Base-by-base conservation (phyloP, 2,329 filamentous ascomycete genomes). In the Penicillium sp. region DNA sequence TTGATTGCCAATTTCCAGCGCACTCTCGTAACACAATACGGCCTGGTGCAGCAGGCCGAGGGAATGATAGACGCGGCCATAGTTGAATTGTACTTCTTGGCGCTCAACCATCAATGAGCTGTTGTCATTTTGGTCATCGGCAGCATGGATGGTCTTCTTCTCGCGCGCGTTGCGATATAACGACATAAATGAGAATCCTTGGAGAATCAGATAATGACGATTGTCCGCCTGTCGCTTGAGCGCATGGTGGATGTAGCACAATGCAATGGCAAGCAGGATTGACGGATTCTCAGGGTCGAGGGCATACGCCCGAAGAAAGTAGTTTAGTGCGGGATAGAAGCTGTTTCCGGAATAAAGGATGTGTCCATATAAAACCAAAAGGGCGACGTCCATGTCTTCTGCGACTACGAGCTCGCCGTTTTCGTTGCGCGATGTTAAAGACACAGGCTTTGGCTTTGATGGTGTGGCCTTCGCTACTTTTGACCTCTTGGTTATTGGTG, bases 191-290 rank as follows among this genome's bases (percentile, higher is more conserved):
- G 86, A 79, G 51, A 97, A 81, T 0, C 91, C 94, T 70, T 97
- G 92, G 61, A 90, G 80, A 43, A 97, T 85, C 42, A 91, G 83
- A 67, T 90, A 93, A 68, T 97, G 93, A 1, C 94, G 81, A 68
- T 97, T 97, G 48, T 93, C 90, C 0, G 88, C 86, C 71, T 96
- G 90, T 2, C 93, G 83, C 71, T 97, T 97, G 66, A 97, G 82
- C 0, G 89, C 87, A 69, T 94, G 89, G 70, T 97, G 90, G 40
- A 97, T 83, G 70, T 96, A 97, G 28, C 87, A 87, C 12, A 94
- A 81, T 0, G 87, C 91, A 23, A 97, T 86, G 64, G 84, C 89
- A 11, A 99, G 81, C 60, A 91, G 88, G 61, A 97, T 83, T 65
- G 90, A 84, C 0, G 88, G 82, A 66, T 96, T 95, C 7, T 81